Evolutionary conservation across 495 filamentous ascomycete genomes (phyloP), one percentile per base, ranked within the genome.

Genomic region (Tuber indicum): DNA sequence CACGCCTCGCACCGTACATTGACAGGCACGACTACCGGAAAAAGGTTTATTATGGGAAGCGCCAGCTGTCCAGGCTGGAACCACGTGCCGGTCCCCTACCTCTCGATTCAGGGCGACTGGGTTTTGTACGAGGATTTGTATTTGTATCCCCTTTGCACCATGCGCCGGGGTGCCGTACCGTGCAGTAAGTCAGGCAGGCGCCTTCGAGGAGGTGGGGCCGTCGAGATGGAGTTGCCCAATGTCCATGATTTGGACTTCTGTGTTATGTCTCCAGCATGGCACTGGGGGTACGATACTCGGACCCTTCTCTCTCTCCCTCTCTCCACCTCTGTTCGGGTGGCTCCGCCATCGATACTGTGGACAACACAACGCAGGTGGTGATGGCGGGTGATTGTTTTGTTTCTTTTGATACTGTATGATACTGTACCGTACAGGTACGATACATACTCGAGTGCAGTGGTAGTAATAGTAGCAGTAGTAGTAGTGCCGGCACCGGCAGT

Each of bases 1-100:
- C 72, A 74, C 19, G 1, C 58, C 79, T 71, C 73, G 74, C 72
- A 49, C 78, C n/a, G 39, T 76, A 73, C 74, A 75, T 47, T 70
- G 76, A 71, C 75, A 79, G 75, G 73, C 73, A 66, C 32, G 26
- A 66, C 58, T 16, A 6, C 58, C 14, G 58, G 26, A 36, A 36
- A 36, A 66, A 36, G 2, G 58, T 32, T 66, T 36, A 66, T 66
- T 66, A 26, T 66, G 26, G 58, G 58, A 66, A 66, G 58, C 58
- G 58, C 58, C 58, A 66, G 58, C 26, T 66, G 58, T 66, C 52
- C 32, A 36, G 58, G 26, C 58, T 36, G 58, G 58, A 66, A 66
- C 58, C 58, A 66, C 58, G 26, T 66, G 58, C 58, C 32, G 36
- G 58, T 66, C 58, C 32, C 58, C 58, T 66, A 32, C 58, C 58